A percentile compares a stretch with the other conserved stretches of the same genome.
phyloP scores from a whole-genome alignment of 2,329 filamentous ascomycete genomes.

The Penicillium sp. region DNA sequence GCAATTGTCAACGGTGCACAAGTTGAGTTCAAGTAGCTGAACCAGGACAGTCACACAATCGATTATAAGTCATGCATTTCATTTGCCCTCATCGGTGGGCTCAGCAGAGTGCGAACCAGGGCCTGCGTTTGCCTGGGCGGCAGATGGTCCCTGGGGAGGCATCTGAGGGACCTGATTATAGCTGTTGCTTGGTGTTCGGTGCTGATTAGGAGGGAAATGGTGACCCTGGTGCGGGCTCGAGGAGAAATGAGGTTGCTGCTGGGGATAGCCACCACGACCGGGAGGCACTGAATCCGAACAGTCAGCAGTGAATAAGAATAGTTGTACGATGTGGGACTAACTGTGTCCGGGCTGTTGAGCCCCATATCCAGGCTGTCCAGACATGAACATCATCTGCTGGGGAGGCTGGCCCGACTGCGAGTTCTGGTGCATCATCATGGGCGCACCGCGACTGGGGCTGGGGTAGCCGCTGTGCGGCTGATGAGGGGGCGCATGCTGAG shows the following conservation, averaged over 20 bases:
- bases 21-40: slow-evolving; percentile 3
- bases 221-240: slow-evolving; percentile 64
- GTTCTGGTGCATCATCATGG: slow-evolving; percentile 92
- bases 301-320: slow-evolving; percentile 34
- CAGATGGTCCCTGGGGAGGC: slow-evolving; percentile 45
- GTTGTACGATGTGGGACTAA: slow-evolving; percentile 51
- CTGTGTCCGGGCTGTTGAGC: slow-evolving; percentile 70
- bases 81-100: slow-evolving; percentile 50
- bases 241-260: slow-evolving; percentile 62
- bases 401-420: slow-evolving; percentile 82
- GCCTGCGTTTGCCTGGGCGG: slow-evolving; percentile 27
- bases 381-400: slow-evolving; percentile 70
- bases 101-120: slow-evolving; percentile 43
- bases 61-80: slow-evolving; percentile 23
- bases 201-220: slow-evolving; percentile 59
- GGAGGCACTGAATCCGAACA: slow-evolving; percentile 54
- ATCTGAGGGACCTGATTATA: slow-evolving; percentile 50
- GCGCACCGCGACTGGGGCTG: slow-evolving; percentile 81
- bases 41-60: slow-evolving; percentile 1
- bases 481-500: slow-evolving; percentile 50
- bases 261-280: slow-evolving; percentile 58
- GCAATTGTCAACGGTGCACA: slow-evolving; percentile 5
- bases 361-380: slow-evolving; percentile 67
- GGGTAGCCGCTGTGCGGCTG: slow-evolving; percentile 71
- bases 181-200: slow-evolving; percentile 56